Evolutionary conservation across 768 basidiomycete species (phyloP).

Genomic region (Auricularia heimuer): DNA sequence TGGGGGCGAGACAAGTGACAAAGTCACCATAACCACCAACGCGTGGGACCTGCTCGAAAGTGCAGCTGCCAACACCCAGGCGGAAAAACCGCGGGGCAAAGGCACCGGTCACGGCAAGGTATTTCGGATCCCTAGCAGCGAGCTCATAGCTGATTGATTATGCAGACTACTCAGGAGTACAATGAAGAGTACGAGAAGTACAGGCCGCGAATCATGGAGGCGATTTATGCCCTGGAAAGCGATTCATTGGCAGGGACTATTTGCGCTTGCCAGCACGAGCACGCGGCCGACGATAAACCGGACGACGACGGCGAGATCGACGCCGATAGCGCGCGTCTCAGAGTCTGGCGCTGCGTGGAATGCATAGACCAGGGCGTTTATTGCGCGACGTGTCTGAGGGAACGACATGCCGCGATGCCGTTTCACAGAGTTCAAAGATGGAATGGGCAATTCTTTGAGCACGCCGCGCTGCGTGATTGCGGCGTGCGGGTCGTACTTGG

Average conservation of each 20-base stretch:
- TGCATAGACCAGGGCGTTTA: background rate
- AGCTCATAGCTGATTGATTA: too few relatives aligned
- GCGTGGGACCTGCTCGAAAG: too few relatives aligned
- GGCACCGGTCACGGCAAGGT: too few relatives aligned
- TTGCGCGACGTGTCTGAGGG: background rate
- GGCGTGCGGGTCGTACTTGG: background rate
- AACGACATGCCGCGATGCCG: background rate
- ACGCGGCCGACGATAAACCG: too few relatives aligned
- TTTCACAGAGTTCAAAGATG: background rate
- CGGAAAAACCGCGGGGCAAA: too few relatives aligned
- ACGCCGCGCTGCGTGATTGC: background rate
- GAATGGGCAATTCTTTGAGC: background rate
- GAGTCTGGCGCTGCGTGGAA: background rate
- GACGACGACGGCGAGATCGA: too few relatives aligned
- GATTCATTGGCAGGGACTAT: too few relatives aligned
- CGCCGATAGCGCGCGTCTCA: background rate
- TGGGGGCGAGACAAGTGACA: too few relatives aligned
- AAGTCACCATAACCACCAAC: too few relatives aligned
- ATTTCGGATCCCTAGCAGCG: too few relatives aligned
- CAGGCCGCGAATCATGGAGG: background rate
- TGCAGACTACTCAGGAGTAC: background rate
- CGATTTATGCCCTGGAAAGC: background rate
- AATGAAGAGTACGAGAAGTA: background rate
- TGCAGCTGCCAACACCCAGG: too few relatives aligned
- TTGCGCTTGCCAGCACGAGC: background rate